Base-by-base conservation (phyloP, 768 basidiomycete genomes). In the Neoboletus brunneissimus region DNA sequence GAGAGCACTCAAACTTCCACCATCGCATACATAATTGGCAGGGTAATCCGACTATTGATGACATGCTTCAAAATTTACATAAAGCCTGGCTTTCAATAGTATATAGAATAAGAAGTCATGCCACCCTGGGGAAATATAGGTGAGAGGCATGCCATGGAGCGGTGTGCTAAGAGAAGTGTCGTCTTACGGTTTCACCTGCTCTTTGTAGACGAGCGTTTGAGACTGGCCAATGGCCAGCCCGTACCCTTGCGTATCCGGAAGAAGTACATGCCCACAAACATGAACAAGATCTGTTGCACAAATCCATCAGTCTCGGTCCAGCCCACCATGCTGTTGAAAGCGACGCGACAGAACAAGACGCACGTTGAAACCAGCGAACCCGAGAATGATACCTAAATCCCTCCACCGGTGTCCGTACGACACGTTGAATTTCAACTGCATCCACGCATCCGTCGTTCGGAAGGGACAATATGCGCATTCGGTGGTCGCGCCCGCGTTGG, bases 381-480 rank as follows among this genome's bases (percentile, higher is more conserved):
- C 58, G 7, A 61, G 18, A 18, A 51, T n/a, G 47, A 64, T 16
- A 12, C 38, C 52, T 13, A 64, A 18, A 29, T 64, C 55, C 44
- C 53, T 61, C 63, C 55, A 57, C 3, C 41, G 48, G 6, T 51
- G 44, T 12, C 23, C 44, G 13, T 61, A 61, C 12, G 52, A 53
- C 6, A 64, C 38, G 23, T 54, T 53, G 41, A 50, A 52, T 4
- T 5, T 20, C n/a, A 29, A 20, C 15, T 43, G 46, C 49, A 60
- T 29, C 46, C 46, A 47, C 20, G 40, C 25, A 61, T 87, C 79
- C 5, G 85, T 85, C 3, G 74, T 79, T 8, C 73, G 61, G 29
- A 76, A 75, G 1, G 81, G 71, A 59, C 88, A 88, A 69, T 81
- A 87, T 22, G 75, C 55, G 65, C 87, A 90, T 43, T 64, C 69